Conservation (phyloP, 2,329 filamentous ascomycete species). For the Parastagonospora nodorum region DNA sequence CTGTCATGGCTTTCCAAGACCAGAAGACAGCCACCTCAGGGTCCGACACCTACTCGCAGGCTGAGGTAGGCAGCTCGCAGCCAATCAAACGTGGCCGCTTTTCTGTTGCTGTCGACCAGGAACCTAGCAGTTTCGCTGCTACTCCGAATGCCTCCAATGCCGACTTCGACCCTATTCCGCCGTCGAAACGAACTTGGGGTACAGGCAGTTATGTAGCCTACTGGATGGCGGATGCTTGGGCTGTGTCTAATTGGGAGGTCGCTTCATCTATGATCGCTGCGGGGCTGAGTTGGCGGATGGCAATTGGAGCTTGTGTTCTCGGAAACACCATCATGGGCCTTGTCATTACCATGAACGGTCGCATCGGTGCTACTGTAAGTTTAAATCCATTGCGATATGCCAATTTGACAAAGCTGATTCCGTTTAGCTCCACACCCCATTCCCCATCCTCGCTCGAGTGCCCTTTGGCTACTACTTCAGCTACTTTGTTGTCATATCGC, state of each 20-base stretch:
- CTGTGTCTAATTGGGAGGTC: constrained; percentile 47
- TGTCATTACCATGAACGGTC: constrained; percentile 33
- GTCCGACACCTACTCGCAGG: constrained; percentile 7
- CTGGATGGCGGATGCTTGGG: constrained; percentile 50
- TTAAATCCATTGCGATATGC: background rate
- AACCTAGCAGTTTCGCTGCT: constrained; percentile 41
- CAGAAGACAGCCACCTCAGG: constrained; percentile 3
- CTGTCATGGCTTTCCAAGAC: constrained; percentile 10
- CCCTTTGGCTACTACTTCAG: constrained; percentile 34
- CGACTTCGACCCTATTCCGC: constrained; percentile 47
- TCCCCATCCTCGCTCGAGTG: constrained; percentile 29
- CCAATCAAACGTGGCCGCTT: constrained; percentile 29
- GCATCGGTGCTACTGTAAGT: constrained; percentile 31
- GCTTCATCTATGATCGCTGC: constrained; percentile 38
- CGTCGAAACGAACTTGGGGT: constrained; percentile 45
- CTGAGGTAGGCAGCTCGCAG: constrained; percentile 19
- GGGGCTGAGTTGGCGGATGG: constrained; percentile 34
- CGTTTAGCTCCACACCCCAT: constrained; percentile 28
- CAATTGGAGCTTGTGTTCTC: constrained; percentile 41
- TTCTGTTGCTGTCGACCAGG: constrained; percentile 39
- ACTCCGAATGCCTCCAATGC: constrained; percentile 44
- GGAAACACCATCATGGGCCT: constrained; percentile 37
- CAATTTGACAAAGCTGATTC: constrained; percentile 4
- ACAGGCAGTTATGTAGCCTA: constrained; percentile 43
- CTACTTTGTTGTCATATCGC: constrained; percentile 36